Conservation (phyloP, 345 rosid genomes). For the Citrus mangshanensis region DNA sequence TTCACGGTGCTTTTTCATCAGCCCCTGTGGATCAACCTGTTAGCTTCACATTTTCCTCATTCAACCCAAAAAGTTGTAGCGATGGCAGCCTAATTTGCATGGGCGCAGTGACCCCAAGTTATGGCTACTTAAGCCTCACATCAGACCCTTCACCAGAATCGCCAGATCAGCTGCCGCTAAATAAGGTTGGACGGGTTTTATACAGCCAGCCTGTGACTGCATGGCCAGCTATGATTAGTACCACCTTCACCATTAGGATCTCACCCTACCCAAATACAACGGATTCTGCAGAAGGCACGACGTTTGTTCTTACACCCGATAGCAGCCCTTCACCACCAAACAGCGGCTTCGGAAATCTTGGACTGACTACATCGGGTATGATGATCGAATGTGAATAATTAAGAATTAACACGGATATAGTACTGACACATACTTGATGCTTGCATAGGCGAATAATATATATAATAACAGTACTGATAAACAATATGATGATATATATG, state of each 20-base stretch:
- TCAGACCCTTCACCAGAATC: conserved; percentile 6
- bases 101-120: conserved; percentile 10
- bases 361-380: conserved; percentile 9
- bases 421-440: no score
- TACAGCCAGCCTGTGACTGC: conserved; percentile 21
- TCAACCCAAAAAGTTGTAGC: conserved; percentile 18
- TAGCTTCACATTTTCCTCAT: conserved; percentile 23
- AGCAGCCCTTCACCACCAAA: conserved; percentile 13
- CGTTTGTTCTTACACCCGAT: conserved; percentile 29
- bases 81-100: conserved; percentile 25
- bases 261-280: conserved; percentile 2
- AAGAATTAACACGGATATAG: no score
- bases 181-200: conserved; percentile 23
- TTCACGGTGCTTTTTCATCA: conserved; percentile 8
- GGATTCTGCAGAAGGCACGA: conserved; percentile 28
- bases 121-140: conserved; percentile 30
- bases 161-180: neutral
- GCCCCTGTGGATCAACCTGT: neutral
- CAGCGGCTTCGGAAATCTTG: neutral
- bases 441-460: neutral
- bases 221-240: conserved; percentile 32
- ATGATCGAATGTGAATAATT: no score
- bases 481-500: no score
- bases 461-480: no score
- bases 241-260: conserved; percentile 33